Evolutionary conservation across 2,329 filamentous ascomycete genomes (phyloP), one percentile per base, ranked within the genome.

Genomic region (Ascochyta pisi): DNA sequence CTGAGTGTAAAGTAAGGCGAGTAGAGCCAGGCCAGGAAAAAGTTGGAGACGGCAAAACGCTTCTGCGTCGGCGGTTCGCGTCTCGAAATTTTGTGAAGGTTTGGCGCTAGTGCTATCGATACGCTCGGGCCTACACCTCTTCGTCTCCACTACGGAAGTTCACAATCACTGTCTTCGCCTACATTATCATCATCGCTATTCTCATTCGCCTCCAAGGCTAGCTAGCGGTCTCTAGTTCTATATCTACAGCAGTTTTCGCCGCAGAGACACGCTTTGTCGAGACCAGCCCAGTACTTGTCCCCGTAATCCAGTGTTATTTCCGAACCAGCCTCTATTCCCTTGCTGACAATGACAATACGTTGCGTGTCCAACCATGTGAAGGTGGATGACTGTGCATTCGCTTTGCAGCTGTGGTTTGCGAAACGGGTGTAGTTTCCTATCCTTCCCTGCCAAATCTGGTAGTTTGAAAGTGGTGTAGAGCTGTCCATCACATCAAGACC

Each of bases 241-340:
- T 82, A 83, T 52, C 81, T 72, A 64, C 83, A 85, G 50, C 81
- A 81, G 12, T 73, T 65, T 69, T 84, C 81, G 4, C 82, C 82
- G 62, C 83, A 86, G 0, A 84, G 71, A 66, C 83, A 86, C 10
- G 73, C 75, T 68, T 86, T 86, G 60, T 84, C 78, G 43, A 86
- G 63, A 26, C 82, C 79, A 43, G 78, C 76, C 83, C 84, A 86
- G 63, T 86, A 86, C 54, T 80, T 80, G 63, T 83, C 80, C 12
- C 82, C 84, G 62, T 86, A 86, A 58, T 86, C 84, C 6, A 86
- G 81, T 10, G 83, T 85, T 46, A 86, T 77, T 67, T 86, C 84
- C 6, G 74, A 73, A 0, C 81, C 83, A 3, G 83, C 80, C 31
- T 79, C 74, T 13, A 86, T 78, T 1, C 83, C 83, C 55, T 83